These are phyloP conservation scores for Pelargonium exstipulatum DNA, from an alignment of 441 rosid species.

Conservation along the genomic window DNA sequence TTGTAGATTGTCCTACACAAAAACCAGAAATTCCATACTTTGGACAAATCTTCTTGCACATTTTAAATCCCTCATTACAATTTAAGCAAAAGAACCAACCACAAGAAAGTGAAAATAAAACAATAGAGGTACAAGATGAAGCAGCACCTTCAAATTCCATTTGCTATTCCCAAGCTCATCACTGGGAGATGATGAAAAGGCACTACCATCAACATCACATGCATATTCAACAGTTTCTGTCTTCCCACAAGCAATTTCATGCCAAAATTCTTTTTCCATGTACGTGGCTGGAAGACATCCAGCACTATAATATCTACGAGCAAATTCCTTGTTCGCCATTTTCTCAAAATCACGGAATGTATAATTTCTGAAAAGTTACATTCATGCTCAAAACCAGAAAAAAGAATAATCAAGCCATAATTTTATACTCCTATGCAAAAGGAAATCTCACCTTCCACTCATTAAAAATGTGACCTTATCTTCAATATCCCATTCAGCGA, in stretches of 20 bases:
- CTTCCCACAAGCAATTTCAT: conserved; percentile 93
- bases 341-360: conserved; percentile 95
- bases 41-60: conserved; percentile 1
- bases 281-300: conserved; percentile 82
- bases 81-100: conserved; percentile 9
- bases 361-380: conserved; percentile 67
- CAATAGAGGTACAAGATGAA: conserved; percentile 26
- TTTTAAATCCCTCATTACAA: background rate
- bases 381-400: conserved; percentile 25
- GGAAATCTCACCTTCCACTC: conserved; percentile 83
- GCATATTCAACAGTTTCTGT: conserved; percentile 98
- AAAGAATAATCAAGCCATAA: conserved; percentile 9
- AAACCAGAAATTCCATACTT: background rate
- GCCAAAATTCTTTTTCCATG: conserved; percentile 99
- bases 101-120: conserved; percentile 5
- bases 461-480: conserved; percentile 94
- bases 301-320: conserved; percentile 89
- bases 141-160: conserved; percentile 91
- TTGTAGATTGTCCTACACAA: background rate
- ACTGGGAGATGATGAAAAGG: conserved; percentile 79
- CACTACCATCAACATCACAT: conserved; percentile 99
- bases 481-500: conserved; percentile 92
- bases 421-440: conserved; percentile 11
- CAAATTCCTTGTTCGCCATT: conserved; percentile 94
- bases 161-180: conserved; percentile 96